Base-by-base conservation (phyloP, 2,329 filamentous ascomycete species). In the Stagonosporopsis cucurbitacearum region DNA sequence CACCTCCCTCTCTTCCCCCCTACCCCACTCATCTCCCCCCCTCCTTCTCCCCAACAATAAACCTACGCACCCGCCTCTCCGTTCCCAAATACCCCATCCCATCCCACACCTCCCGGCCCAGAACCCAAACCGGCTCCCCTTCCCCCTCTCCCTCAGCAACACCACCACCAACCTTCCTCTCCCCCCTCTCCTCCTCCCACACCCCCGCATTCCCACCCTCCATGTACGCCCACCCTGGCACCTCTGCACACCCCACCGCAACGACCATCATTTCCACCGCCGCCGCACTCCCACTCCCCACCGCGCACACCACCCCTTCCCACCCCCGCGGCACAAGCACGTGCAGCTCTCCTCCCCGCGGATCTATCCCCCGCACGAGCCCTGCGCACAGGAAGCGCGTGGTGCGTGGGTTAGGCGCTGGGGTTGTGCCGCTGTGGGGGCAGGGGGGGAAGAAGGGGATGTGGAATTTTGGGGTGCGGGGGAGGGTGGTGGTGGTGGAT, bases 311-410 rank as follows among this genome's bases (percentile, higher is more conserved):
- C 0, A 69, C 35, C 7, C 41, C 26, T 12, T 74, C 70, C 25
- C 73, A 66, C 6, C 71, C 60, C 1, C 87, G 78, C 0, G 90
- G 89, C 0, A 88, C 88, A 2, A 92, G 69, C 1, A 94, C 66
- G 55, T 92, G 87, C 3, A 94, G 74, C 6, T 79, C 70, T 3
- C 80, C 77, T 0, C 75, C 79, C 20, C 74, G 69, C 0, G 76
- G 67, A 66, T 93, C 88, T 54, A 93, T 85, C 4, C 86, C 88
- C 1, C 89, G 84, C n/a, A 95, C 74, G 8, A 94, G 79, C 0
- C 84, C 88, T 2, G 90, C 77, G 2, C 88, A 89, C 4, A 91
- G 72, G 13, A 84, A 80, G 20, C 78, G 78, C 0, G 85, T 88
- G 65, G 83, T 78, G 25, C 70, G 74, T 0, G 90, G 88, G 61